Base-by-base conservation (phyloP, 1,139 yeast genomes). In the Kodamaea ohmeri region DNA sequence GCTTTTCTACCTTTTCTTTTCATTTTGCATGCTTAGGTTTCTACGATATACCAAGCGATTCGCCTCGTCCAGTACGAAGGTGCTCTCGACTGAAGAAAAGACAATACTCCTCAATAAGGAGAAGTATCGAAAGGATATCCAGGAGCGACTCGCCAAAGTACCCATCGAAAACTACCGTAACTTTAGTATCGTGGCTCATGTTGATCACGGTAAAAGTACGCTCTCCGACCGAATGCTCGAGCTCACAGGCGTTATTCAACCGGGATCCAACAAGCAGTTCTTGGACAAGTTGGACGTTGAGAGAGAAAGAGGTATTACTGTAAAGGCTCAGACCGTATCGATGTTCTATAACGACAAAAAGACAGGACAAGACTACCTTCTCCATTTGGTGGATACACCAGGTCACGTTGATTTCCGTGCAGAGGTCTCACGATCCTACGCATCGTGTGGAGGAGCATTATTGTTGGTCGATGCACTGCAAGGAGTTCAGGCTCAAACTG, bases 401-500 rank as follows among this genome's bases (percentile, higher is more conserved):
- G 98, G 98, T 0, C 98, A 92, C 58, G 98, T 92, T 21, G 98
- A 92, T 59, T 92, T 92, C 58, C 67, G 97, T 39, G 87, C 95
- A 6, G 98, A 92, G 53, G 98, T 92, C 0, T 81, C 95, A 1
- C 65, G 97, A 48, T 85, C 96, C 8, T 89, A 90, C 59, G 97
- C 97, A 1, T 85, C 96, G 0, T 92, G 97, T 67, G 95, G 94
- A 26, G 98, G 98, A 9, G 97, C 97, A 0, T 63, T 92, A 35
- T 60, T 92, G 33, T 63, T 92, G 17, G 96, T 92, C 1, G 98
- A 92, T 66, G 97, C 97, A 1, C 75, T 92, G 2, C 97, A 92
- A 55, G 98, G 98, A 35, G 89, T 92, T 4, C 97, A 89, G 57
- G 97, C 98, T 0, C 98, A 92, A 58, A 92, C 98, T 0, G 97